These are phyloP conservation scores for Venturia pyrina DNA, from an alignment of 2,329 filamentous ascomycete genomes.

Conservation along the genomic window DNA sequence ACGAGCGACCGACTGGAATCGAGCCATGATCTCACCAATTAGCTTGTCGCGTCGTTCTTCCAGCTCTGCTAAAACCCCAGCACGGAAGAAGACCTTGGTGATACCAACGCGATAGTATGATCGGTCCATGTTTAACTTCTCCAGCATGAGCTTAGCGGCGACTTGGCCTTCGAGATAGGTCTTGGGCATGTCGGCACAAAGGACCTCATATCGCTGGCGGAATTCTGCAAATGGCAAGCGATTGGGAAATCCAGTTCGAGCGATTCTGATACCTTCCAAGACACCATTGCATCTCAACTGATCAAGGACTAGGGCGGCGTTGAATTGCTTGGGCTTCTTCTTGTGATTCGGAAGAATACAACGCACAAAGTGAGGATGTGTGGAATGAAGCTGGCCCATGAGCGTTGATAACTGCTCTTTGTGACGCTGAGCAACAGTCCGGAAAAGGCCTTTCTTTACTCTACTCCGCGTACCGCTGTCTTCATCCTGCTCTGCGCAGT, in stretches of 20 bases:
- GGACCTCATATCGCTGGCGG: slow-evolving; percentile 87
- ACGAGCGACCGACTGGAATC: slow-evolving; percentile 84
- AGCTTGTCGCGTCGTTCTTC: slow-evolving; percentile 91
- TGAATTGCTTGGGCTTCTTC: slow-evolving; percentile 88
- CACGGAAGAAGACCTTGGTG: slow-evolving; percentile 96
- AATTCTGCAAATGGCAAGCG: slow-evolving; percentile 87
- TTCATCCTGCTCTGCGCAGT: slow-evolving; percentile 67
- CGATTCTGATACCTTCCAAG: slow-evolving; percentile 95
- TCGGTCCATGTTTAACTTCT: slow-evolving; percentile 76
- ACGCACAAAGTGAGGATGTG: slow-evolving; percentile 94
- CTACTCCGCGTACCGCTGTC: slow-evolving; percentile 57
- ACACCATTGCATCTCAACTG: slow-evolving; percentile 99
- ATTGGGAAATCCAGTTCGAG: slow-evolving; percentile 93
- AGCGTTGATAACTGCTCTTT: slow-evolving; percentile 97
- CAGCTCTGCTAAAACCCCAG: slow-evolving; percentile 88
- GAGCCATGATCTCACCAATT: slow-evolving; percentile 86
- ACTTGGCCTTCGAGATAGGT: slow-evolving; percentile 86
- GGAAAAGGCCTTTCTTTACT: slow-evolving; percentile 94
- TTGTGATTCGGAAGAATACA: slow-evolving; percentile 98
- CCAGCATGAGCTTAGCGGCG: slow-evolving; percentile 75
- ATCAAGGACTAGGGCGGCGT: slow-evolving; percentile 84
- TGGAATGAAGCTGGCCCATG: slow-evolving; percentile 89
- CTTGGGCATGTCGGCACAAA: slow-evolving; percentile 77
- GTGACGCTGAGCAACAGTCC: slow-evolving; percentile 91
- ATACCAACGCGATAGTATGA: slow-evolving; percentile 85